These are phyloP conservation scores for Kondoa malvinella DNA, from an alignment of 768 basidiomycete genomes.

Conservation along the genomic window DNA sequence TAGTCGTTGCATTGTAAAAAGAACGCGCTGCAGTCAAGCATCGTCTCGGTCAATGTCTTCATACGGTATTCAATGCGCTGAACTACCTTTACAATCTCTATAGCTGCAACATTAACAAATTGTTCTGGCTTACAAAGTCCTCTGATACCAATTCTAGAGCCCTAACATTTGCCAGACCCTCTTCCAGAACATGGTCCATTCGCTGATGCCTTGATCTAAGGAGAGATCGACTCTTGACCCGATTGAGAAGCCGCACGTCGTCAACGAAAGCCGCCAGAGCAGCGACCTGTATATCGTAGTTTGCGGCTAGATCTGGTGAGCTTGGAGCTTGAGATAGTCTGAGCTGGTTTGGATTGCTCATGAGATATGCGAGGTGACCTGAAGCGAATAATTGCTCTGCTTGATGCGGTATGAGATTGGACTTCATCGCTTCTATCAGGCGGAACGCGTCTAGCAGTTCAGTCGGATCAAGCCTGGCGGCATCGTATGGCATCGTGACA, in stretches of 20 bases:
- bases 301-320: constrained; percentile 11
- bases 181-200: background rate
- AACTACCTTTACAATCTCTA: background rate
- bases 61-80: no score
- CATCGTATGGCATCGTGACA: background rate
- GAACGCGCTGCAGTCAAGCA: no score
- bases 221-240: constrained; percentile 8
- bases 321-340: constrained; percentile 12
- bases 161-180: background rate
- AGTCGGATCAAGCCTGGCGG: constrained; percentile 17
- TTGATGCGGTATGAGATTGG: background rate
- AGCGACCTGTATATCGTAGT: constrained; percentile 24
- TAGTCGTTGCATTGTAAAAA: no score
- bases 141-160: background rate
- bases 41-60: no score
- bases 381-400: constrained; percentile 15
- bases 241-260: constrained; percentile 22
- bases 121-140: background rate
- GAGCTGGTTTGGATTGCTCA: constrained; percentile 17
- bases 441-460: constrained; percentile 25
- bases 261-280: constrained; percentile 26
- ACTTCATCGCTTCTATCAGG: constrained; percentile 13
- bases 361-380: constrained; percentile 23
- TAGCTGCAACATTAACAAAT: background rate
- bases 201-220: constrained; percentile 4